A percentile compares a stretch with the other conserved stretches of the same genome.
Evolutionary conservation across 2,329 filamentous ascomycete species (phyloP).

Genomic region (Thelonectria blattea): DNA sequence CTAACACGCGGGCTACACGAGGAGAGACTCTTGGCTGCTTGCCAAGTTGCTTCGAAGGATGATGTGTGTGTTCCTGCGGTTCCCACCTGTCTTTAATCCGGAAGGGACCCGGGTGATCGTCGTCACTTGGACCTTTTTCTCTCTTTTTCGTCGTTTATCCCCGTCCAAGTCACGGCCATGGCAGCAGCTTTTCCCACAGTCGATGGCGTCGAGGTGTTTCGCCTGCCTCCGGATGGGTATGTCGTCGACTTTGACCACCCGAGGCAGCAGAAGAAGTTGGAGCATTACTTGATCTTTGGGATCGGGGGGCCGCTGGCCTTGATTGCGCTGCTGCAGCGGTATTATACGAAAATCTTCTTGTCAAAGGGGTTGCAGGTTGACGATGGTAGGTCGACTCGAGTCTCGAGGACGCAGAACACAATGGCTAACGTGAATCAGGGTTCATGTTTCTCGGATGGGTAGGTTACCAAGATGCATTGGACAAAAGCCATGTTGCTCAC

Average conservation of each 20-base stretch:
- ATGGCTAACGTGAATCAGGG: constrained; percentile 11
- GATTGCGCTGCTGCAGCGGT: constrained; percentile 35
- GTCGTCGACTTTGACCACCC: constrained; percentile 23
- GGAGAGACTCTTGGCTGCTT: neutral
- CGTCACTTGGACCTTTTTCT: neutral
- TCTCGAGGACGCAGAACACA: neutral
- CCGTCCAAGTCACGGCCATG: neutral
- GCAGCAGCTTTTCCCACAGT: constrained; percentile 28
- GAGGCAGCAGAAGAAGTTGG: constrained; percentile 14
- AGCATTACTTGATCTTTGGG: constrained; percentile 34
- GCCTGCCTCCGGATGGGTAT: constrained; percentile 37
- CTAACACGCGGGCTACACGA: neutral
- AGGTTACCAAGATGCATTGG: neutral
- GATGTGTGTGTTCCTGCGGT: no score
- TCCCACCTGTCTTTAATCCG: neutral
- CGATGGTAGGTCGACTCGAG: constrained; percentile 27
- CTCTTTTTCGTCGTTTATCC: neutral
- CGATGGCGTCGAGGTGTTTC: constrained; percentile 36
- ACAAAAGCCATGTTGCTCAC: neutral
- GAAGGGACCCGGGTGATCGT: neutral
- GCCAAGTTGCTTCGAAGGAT: no score
- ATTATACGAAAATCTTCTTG: constrained; percentile 42
- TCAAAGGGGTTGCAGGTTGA: constrained; percentile 34
- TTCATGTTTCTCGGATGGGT: constrained; percentile 40
- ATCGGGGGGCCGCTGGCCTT: constrained; percentile 35